Percentiles rank a stretch among this genome's conserved stretches.
Conservation (phyloP, 2,329 filamentous ascomycete genomes). For the Dactylellina parvicollis region DNA sequence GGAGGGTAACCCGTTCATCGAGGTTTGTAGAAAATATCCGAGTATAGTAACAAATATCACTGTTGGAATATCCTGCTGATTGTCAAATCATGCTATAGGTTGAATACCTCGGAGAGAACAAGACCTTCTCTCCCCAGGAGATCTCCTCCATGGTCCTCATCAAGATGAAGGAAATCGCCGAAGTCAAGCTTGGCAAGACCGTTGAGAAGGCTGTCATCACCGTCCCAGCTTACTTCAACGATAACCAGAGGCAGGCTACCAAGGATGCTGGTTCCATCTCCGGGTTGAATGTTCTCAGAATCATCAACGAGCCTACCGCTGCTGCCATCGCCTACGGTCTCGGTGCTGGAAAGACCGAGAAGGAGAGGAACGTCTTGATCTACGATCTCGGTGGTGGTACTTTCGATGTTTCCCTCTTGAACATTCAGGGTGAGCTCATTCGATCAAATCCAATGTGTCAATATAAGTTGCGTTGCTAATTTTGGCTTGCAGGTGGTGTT, state of each 20-base stretch:
- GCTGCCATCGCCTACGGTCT: constrained; percentile 99
- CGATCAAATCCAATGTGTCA: background rate
- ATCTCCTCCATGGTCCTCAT: constrained; percentile 98
- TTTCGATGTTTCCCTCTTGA: constrained; percentile 98
- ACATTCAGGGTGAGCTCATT: constrained; percentile 79
- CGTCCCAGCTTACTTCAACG: constrained; percentile 99
- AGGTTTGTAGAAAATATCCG: constrained; percentile 62
- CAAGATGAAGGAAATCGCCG: constrained; percentile 99
- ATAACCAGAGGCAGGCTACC: constrained; percentile 99
- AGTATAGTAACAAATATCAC: background rate
- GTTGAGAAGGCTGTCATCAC: constrained; percentile 99
- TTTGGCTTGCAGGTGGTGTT: constrained; percentile 70
- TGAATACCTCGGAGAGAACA: constrained; percentile 91
- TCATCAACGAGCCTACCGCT: constrained; percentile 99
- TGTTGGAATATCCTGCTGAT: background rate
- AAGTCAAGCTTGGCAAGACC: constrained; percentile 98
- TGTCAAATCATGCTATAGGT: constrained; percentile 64
- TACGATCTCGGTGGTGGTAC: constrained; percentile 99
- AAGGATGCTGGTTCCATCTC: constrained; percentile 99
- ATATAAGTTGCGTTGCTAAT: background rate
- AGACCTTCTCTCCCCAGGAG: constrained; percentile 97
- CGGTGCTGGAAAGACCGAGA: constrained; percentile 90
- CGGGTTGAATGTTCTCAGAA: constrained; percentile 97
- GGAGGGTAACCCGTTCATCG: constrained; percentile 85
- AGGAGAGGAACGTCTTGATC: constrained; percentile 99